Evolutionary conservation across 2,329 filamentous ascomycete species (phyloP).

Genomic region (Fusarium oxysporum): DNA sequence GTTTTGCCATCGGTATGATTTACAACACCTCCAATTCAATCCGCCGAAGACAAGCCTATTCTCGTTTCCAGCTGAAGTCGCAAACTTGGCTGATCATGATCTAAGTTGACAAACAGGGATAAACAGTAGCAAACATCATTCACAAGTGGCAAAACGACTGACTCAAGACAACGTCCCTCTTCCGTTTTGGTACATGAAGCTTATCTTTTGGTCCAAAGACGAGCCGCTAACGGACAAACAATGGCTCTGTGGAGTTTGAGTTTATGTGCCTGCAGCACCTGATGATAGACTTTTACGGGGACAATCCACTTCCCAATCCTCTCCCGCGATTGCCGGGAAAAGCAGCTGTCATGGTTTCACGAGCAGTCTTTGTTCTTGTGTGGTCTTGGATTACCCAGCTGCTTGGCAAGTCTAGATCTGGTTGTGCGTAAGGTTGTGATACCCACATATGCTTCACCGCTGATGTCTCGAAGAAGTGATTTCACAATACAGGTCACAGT

Average conservation of each 20-base stretch:
- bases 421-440: slow-evolving; percentile 6
- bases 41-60: not conserved
- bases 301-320: not conserved
- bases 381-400: slow-evolving; percentile 8
- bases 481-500: not conserved
- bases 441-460: slow-evolving; percentile 15
- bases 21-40: not conserved
- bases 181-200: slow-evolving; percentile 13
- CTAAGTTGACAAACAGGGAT: not conserved
- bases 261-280: slow-evolving; percentile 25
- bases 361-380: not conserved
- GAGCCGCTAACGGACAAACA: slow-evolving; percentile 9
- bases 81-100: not conserved
- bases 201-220: slow-evolving; percentile 2
- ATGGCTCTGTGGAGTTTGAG: slow-evolving; percentile 15
- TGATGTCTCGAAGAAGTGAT: not conserved
- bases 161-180: slow-evolving; percentile 10
- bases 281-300: slow-evolving; percentile 1
- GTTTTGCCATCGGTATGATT: not conserved
- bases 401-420: slow-evolving; percentile 8
- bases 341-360: slow-evolving; percentile 6
- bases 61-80: not conserved
- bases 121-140: not conserved
- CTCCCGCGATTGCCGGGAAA: not conserved
- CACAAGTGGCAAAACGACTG: slow-evolving; percentile 21